Percentiles rank a stretch among this genome's conserved stretches.
These are phyloP conservation scores for Cardiospermum halicacabum DNA, from an alignment of 345 rosid genomes.

Conservation along the genomic window DNA sequence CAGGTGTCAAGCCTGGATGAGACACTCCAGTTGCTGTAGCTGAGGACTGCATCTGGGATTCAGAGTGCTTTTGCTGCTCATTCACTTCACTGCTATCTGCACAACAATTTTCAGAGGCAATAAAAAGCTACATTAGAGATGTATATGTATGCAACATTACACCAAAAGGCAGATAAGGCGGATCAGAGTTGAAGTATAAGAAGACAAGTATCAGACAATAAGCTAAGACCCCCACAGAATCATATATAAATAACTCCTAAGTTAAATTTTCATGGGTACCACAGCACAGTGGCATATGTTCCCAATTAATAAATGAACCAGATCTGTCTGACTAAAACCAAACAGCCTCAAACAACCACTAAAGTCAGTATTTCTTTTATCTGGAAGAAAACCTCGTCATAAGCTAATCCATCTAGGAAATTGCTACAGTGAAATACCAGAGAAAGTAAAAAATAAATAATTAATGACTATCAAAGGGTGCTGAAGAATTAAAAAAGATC, in stretches of 20 bases:
- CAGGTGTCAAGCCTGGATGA: conserved; percentile 44
- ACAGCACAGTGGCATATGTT: not conserved
- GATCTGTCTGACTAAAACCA: not conserved
- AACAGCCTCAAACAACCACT: not conserved
- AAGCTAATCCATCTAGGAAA: not conserved
- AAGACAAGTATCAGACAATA: not conserved
- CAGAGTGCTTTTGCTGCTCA: conserved; percentile 62
- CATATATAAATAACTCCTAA: not conserved
- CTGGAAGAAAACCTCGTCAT: not conserved
- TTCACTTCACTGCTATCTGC: conserved; percentile 60
- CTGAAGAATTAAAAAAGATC: not conserved
- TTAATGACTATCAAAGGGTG: not conserved
- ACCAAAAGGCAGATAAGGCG: not conserved
- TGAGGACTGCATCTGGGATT: conserved; percentile 38
- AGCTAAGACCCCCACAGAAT: not conserved
- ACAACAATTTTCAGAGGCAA: not conserved
- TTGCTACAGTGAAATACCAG: not conserved
- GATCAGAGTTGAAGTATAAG: not conserved
- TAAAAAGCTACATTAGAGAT: not conserved
- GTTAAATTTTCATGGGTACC: not conserved
- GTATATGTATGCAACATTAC: not conserved
- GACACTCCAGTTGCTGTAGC: conserved; percentile 42
- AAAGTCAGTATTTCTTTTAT: not conserved
- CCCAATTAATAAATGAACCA: not conserved
- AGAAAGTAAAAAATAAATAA: not conserved